A percentile compares a stretch with the other conserved stretches of the same genome.
Evolutionary conservation across 345 rosid species (phyloP).

Genomic region (Gossypium bickii): DNA sequence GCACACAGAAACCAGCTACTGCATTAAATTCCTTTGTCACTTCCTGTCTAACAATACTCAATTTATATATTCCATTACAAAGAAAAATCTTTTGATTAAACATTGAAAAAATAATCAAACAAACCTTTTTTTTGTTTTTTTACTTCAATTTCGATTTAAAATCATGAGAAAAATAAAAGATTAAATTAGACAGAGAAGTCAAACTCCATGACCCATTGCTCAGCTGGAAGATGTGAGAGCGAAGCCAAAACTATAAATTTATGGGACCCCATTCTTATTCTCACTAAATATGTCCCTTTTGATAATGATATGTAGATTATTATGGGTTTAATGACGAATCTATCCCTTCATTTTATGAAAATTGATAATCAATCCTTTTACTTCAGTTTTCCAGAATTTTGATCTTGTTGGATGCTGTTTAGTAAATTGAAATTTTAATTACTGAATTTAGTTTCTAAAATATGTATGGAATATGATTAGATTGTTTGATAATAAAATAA

Average conservation of each 20-base stretch:
- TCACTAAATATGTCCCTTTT: background rate
- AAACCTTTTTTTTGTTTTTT: background rate
- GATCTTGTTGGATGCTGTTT: too few species aligned
- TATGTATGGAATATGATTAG: too few species aligned
- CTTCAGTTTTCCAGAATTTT: too few species aligned
- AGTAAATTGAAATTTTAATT: too few species aligned
- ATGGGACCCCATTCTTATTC: background rate
- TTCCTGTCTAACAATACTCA: background rate
- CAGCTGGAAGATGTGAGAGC: constrained; percentile 3
- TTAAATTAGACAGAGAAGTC: background rate
- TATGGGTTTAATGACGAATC: too few species aligned
- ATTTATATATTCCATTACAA: background rate
- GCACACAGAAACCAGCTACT: background rate
- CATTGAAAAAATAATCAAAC: background rate
- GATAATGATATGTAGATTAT: background rate
- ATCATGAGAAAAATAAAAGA: background rate
- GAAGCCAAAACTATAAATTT: background rate
- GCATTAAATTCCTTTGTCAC: constrained; percentile 8
- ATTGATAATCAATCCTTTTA: too few species aligned
- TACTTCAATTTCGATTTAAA: background rate
- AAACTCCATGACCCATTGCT: constrained; percentile 10
- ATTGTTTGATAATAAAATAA: too few species aligned
- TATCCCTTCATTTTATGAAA: too few species aligned
- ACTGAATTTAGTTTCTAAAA: too few species aligned
- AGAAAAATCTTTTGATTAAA: background rate